Evolutionary conservation across 495 filamentous ascomycete genomes (phyloP).

Genomic region (Aspergillus carlsbadensis): DNA sequence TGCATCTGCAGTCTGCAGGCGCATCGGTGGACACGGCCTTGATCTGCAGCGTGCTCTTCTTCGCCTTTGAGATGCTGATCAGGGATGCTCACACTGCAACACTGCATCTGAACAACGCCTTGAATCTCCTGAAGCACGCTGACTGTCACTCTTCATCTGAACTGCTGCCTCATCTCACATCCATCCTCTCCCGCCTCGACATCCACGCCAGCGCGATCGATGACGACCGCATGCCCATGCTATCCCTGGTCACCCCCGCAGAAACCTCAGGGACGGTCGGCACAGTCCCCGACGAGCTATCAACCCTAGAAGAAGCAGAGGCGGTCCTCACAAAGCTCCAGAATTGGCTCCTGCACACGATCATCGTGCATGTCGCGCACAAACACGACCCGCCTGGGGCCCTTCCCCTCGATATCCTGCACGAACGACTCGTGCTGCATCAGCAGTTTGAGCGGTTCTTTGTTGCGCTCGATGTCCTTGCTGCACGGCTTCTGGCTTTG

Average conservation of each 20-base stretch:
- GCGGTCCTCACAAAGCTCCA: not conserved
- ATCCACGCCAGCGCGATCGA: conserved; percentile 29
- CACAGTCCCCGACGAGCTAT: not conserved
- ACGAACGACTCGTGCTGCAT: not conserved
- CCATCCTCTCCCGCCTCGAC: conserved; percentile 25
- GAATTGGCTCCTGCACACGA: conserved; percentile 7
- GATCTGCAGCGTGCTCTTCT: conserved; percentile 34
- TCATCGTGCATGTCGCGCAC: conserved; percentile 1
- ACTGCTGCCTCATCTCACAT: conserved; percentile 17
- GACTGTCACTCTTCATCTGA: conserved; percentile 1
- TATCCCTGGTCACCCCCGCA: not conserved
- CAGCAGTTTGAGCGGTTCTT: conserved; percentile 7
- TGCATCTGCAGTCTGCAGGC: conserved; percentile 16
- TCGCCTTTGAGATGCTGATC: conserved; percentile 28
- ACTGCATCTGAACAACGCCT: conserved; percentile 27
- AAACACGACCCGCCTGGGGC: not conserved
- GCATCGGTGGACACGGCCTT: conserved; percentile 24
- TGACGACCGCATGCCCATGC: conserved; percentile 6
- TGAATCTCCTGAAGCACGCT: conserved; percentile 20
- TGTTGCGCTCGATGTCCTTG: not conserved
- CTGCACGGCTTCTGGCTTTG: not conserved
- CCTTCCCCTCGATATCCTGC: not conserved
- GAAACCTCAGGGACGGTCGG: not conserved
- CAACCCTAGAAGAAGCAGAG: not conserved
- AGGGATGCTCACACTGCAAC: conserved; percentile 25